Base-by-base conservation (phyloP, 192 early-diverging fungal genomes). In the Coemansia sp. region DNA sequence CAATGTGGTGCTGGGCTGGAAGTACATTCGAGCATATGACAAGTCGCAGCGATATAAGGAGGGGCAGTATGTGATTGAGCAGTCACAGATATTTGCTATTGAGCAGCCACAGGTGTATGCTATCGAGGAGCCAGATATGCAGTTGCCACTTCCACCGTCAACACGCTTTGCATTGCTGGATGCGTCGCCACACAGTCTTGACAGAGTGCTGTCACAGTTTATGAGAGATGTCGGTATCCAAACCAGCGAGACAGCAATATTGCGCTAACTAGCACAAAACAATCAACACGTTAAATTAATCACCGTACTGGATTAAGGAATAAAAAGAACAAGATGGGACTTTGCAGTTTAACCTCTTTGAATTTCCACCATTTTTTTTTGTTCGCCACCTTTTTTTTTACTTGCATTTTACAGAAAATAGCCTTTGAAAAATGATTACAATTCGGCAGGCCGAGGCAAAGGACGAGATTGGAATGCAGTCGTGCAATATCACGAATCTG, bases 401-500 rank as follows among this genome's bases (percentile, higher is more conserved):
- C 42, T 9, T 21, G 8, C 6, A 45, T 30, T 30, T n/a, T 44
- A 45, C 24, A 57, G 18, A 27, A n/a, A 10, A 4, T 43, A 50
- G 12, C n/a, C n/a, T n/a, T n/a, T n/a, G n/a, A n/a, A n/a, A n/a
- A 9, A 73, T 77, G 74, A 77, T 77, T 63, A 77, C 61, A 11
- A 67, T 77, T 54, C 66, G 74, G 50, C 74, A 71, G 45, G 74
- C 74, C 1, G 49, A 50, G 31, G 65, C 68, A 1, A 52, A 55
- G 48, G 74, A 77, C 54, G 57, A 62, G 80, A 83, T 94, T 18
- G 85, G 85, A 18, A 95, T 99, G 88, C 97, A 99, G 79, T 87
- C 92, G 62, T 98, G 95, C 86, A 99, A 99, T 78, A 81, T 99
- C 55, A 83, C 86, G 55, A 98, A 99, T 75, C 83, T 99, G 33